phyloP scores from a whole-genome alignment of 1,284 basidiomycete genomes.

The Cryptococcus sp. region DNA sequence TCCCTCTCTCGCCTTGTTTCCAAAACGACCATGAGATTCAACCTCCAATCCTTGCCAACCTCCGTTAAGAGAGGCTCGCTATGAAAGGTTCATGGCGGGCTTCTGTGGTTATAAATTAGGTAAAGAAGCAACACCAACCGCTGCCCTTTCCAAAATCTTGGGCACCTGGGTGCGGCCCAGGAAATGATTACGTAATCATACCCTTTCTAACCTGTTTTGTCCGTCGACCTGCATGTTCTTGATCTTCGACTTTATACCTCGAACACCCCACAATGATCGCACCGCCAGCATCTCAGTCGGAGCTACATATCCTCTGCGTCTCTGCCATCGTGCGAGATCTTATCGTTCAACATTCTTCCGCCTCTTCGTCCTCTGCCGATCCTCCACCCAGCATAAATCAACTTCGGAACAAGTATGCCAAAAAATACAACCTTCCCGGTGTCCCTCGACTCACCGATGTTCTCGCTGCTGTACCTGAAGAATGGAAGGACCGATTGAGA shows the following conservation, averaged over 20 bases:
- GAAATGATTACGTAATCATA: background rate
- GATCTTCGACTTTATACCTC: background rate
- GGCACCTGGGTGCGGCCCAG: background rate
- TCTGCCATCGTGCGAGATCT: conserved; percentile 93
- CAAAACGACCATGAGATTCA: conserved; percentile 16
- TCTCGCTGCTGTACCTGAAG: conserved; percentile 95
- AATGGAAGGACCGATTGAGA: conserved; percentile 85
- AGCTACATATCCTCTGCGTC: conserved; percentile 82
- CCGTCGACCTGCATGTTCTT: background rate
- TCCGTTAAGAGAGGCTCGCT: too few relatives aligned
- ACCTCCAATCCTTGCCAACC: conserved; percentile 9
- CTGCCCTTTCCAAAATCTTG: background rate
- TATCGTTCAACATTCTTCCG: conserved; percentile 54
- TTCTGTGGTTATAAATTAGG: conserved; percentile 10
- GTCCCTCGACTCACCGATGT: conserved; percentile 95
- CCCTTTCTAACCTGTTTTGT: too few relatives aligned
- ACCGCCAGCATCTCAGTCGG: conserved; percentile 61
- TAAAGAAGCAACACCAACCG: conserved; percentile 3
- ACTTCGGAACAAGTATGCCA: conserved; percentile 79
- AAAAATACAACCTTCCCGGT: conserved; percentile 78
- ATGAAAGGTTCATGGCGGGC: conserved; percentile 15
- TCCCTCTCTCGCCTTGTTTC: conserved; percentile 4
- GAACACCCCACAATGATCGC: conserved; percentile 22
- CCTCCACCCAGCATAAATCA: conserved; percentile 66
- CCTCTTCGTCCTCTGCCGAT: conserved; percentile 24